A percentile compares a stretch with the other conserved stretches of the same genome.
Conservation (phyloP, 805 yeast genomes). For the Grigorovia jiainica region DNA sequence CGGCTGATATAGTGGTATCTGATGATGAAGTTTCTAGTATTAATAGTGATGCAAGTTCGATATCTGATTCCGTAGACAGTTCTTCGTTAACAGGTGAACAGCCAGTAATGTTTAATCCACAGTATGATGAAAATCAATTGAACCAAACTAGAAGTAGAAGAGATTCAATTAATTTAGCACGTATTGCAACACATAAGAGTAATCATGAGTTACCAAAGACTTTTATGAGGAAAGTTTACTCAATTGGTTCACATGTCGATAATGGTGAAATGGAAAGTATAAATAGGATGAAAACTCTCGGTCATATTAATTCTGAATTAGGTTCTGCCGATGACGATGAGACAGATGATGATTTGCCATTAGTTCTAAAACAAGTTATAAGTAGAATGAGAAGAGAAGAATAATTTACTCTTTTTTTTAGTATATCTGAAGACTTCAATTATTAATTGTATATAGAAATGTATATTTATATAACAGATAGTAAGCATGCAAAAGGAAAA, state of each 20-base stretch:
- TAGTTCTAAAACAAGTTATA: conserved; percentile 31
- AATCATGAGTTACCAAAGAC: conserved; percentile 17
- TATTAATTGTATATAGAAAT: too few relatives aligned
- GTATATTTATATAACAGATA: too few relatives aligned
- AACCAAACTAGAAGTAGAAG: conserved; percentile 6
- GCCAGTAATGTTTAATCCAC: conserved; percentile 7
- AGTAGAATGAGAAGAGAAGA: conserved; percentile 15
- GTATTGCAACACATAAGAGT: conserved; percentile 22
- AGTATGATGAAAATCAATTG: conserved; percentile 7
- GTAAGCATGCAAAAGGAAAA: too few relatives aligned
- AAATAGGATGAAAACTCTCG: conserved; percentile 10
- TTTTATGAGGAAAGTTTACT: conserved; percentile 30
- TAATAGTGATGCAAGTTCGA: background rate
- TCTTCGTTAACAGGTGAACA: too few relatives aligned
- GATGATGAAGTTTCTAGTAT: conserved; percentile 1
- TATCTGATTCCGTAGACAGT: too few relatives aligned
- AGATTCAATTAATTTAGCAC: conserved; percentile 13
- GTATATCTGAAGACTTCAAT: too few relatives aligned
- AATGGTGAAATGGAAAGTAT: conserved; percentile 7
- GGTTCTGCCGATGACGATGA: conserved; percentile 14
- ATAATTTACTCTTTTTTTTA: too few relatives aligned
- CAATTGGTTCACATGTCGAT: conserved; percentile 31
- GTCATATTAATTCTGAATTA: conserved; percentile 17
- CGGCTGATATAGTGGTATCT: background rate
- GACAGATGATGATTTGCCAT: conserved; percentile 28